Conservation (phyloP, 2,329 filamentous ascomycete species). For the Phoma sp. region DNA sequence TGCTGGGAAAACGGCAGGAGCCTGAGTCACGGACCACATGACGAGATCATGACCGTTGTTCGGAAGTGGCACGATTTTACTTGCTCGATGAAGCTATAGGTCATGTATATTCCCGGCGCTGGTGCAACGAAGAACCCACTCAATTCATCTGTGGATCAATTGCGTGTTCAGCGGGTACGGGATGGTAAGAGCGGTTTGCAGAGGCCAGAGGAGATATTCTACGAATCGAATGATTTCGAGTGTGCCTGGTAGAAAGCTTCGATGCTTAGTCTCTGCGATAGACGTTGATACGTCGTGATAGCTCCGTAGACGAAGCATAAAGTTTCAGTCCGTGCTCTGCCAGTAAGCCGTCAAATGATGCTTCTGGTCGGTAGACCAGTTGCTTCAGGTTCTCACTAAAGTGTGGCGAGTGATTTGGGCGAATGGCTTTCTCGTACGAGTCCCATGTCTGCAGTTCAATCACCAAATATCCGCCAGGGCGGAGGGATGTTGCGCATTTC, state of each 20-base stretch:
- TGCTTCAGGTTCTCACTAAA: conserved; percentile 35
- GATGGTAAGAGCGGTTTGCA: not conserved
- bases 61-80: conserved; percentile 10
- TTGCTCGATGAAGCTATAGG: not conserved
- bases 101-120: not conserved
- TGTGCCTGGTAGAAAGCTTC: not conserved
- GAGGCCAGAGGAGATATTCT: not conserved
- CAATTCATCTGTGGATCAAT: not conserved
- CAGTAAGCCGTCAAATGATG: conserved; percentile 42
- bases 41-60: not conserved
- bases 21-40: conserved; percentile 9
- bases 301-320: conserved; percentile 37
- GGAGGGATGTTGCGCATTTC: conserved; percentile 41
- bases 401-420: conserved; percentile 43
- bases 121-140: not conserved
- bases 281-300: conserved; percentile 44
- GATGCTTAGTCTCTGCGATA: conserved; percentile 38
- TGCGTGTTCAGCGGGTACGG: not conserved
- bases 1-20: conserved; percentile 15
- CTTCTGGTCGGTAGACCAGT: conserved; percentile 44
- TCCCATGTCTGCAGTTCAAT: conserved; percentile 48
- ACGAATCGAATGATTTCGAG: not conserved
- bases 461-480: conserved; percentile 39
- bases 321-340: conserved; percentile 35
- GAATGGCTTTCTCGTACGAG: conserved; percentile 48